Conservation (phyloP, 2,329 filamentous ascomycete genomes). For the Neofusicoccum kwambonambiense region DNA sequence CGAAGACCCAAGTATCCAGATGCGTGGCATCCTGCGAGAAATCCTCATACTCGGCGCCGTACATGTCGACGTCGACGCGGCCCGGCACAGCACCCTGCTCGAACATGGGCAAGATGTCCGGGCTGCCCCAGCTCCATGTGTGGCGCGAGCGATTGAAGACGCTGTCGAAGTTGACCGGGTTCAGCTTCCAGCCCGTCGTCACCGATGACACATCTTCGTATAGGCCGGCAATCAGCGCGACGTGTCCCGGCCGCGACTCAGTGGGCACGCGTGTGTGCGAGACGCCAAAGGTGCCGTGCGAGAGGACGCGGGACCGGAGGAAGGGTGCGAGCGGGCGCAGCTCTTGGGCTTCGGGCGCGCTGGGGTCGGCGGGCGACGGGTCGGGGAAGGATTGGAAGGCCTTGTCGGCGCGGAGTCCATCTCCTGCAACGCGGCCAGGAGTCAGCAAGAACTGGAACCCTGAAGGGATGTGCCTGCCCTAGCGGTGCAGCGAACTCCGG, state of each 20-base stretch:
- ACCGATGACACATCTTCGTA: slow-evolving; percentile 98
- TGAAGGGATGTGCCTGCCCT: too few relatives aligned
- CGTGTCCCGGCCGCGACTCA: slow-evolving; percentile 93
- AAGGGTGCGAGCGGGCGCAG: slow-evolving; percentile 86
- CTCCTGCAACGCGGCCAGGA: slow-evolving; percentile 51
- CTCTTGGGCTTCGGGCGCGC: slow-evolving; percentile 57
- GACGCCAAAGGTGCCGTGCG: slow-evolving; percentile 92
- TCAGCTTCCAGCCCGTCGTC: slow-evolving; percentile 96
- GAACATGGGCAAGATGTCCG: slow-evolving; percentile 97
- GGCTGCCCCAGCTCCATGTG: slow-evolving; percentile 99
- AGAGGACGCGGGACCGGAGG: slow-evolving; percentile 81
- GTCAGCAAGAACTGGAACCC: slow-evolving; percentile 10
- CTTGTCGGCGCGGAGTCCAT: slow-evolving; percentile 95
- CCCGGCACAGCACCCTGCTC: slow-evolving; percentile 86
- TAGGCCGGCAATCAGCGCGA: slow-evolving; percentile 91
- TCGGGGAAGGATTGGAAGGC: slow-evolving; percentile 92
- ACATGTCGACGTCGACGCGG: slow-evolving; percentile 81
- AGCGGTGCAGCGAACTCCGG: background rate
- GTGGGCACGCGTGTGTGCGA: slow-evolving; percentile 96
- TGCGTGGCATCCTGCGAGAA: slow-evolving; percentile 78
- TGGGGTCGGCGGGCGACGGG: slow-evolving; percentile 64
- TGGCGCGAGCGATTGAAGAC: slow-evolving; percentile 96
- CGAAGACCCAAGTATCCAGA: slow-evolving; percentile 93
- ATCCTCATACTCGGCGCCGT: slow-evolving; percentile 82
- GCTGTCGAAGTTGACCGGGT: slow-evolving; percentile 97